A percentile compares a stretch with the other conserved stretches of the same genome.
Conservation (phyloP, 148 eudicot genomes). For the Silene uniflora region DNA sequence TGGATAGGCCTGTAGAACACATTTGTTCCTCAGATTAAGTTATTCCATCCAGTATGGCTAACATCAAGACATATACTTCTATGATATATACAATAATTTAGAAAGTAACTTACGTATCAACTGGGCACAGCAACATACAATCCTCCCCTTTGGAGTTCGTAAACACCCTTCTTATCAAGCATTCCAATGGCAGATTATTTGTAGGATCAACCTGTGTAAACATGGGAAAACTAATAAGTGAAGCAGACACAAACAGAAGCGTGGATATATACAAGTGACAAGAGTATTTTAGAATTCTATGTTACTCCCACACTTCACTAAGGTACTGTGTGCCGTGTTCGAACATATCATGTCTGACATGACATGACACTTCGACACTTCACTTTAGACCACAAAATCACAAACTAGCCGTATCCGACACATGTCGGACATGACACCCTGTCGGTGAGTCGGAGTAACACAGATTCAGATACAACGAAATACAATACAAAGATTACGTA, state of each 20-base stretch:
- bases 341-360: too few species aligned
- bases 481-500: too few species aligned
- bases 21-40: conserved; percentile 4
- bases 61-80: not conserved
- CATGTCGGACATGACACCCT: too few species aligned
- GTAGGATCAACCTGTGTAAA: conserved; percentile 75
- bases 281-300: too few species aligned
- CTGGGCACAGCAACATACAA: conserved; percentile 90
- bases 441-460: too few species aligned
- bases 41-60: not conserved
- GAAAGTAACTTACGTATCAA: conserved; percentile 68
- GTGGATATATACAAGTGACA: not conserved
- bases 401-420: too few species aligned
- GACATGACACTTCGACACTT: too few species aligned
- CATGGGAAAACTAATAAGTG: conserved; percentile 1
- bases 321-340: too few species aligned
- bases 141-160: conserved; percentile 73
- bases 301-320: too few species aligned
- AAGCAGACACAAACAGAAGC: not conserved
- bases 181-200: conserved; percentile 74
- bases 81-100: not conserved
- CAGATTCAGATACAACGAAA: too few species aligned
- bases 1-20: conserved; percentile 78
- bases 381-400: too few species aligned
- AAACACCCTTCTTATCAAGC: conserved; percentile 85